A percentile compares a stretch with the other conserved stretches of the same genome.
Evolutionary conservation across 1,284 basidiomycete species (phyloP).

Genomic region (Mycosarcoma mackinlayi): DNA sequence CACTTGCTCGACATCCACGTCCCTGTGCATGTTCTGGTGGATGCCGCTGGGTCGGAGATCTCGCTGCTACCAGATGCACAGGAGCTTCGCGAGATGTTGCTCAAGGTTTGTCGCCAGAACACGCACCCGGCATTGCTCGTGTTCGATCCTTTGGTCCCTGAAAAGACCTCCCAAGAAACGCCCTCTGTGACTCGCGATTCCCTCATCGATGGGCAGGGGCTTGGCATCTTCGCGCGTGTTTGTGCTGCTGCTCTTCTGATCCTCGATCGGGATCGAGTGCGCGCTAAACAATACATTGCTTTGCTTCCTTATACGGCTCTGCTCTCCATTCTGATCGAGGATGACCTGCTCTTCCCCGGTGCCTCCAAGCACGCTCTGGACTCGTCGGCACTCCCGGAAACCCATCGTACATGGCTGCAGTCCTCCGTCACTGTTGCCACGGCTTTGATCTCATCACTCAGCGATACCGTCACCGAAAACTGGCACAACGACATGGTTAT

Average conservation of each 20-base stretch:
- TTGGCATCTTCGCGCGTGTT: slow-evolving; percentile 76
- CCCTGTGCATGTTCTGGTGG: slow-evolving; percentile 20
- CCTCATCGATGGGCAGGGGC: slow-evolving; percentile 71
- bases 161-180: background rate
- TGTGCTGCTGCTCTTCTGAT: slow-evolving; percentile 75
- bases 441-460: slow-evolving; percentile 36
- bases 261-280: slow-evolving; percentile 75
- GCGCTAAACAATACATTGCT: slow-evolving; percentile 75
- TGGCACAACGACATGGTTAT: slow-evolving; percentile 50
- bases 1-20: slow-evolving; percentile 42
- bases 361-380: slow-evolving; percentile 41
- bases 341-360: slow-evolving; percentile 70
- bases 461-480: slow-evolving; percentile 29
- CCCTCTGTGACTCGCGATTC: slow-evolving; percentile 4
- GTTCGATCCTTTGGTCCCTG: slow-evolving; percentile 35
- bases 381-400: slow-evolving; percentile 4
- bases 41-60: slow-evolving; percentile 1
- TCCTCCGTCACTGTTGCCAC: slow-evolving; percentile 46
- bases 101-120: slow-evolving; percentile 16
- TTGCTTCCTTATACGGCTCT: slow-evolving; percentile 70
- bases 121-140: slow-evolving; percentile 35
- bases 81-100: slow-evolving; percentile 34
- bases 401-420: slow-evolving; percentile 34
- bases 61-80: slow-evolving; percentile 22
- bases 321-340: slow-evolving; percentile 67